Evolutionary conservation across 768 basidiomycete species (phyloP), one percentile per base, ranked within the genome.

Genomic region (Tylopilus sp.): DNA sequence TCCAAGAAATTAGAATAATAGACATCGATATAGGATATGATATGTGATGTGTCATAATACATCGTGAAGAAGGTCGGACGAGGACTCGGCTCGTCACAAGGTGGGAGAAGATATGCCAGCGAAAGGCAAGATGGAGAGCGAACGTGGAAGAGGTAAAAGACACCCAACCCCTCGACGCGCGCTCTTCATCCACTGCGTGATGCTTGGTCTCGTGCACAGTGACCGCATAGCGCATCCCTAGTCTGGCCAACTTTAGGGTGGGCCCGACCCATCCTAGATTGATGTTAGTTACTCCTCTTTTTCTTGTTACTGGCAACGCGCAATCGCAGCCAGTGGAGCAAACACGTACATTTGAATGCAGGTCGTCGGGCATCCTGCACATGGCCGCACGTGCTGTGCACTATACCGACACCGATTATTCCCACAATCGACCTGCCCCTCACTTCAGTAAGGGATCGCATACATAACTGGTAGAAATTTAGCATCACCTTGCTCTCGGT

Each of bases 351-450:
- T 68, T 60, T 76, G 75, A 22, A 25, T 53, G 55, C 77, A 79
- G 6, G 70, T 75, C 42, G 66, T 48, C 20, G 69, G 4, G 44
- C 77, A 79, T 15, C 58, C 66, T 10, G 52, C 33, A 55, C 77
- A 76, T 7, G 67, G 58, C 10, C 61, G 46, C 23, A 48, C 45
- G 53, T 79, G 78, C 9, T 48, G 40, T 6, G 63, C 50, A 48
- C 77, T 79, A 52, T 79, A 79, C 44, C 76, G 73, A 55, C 78
- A 79, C 40, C 52, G 59, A 52, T 52, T 51, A 39, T 67, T 67
- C 26, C 61, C 55, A 48, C 78, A 79, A 55, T 79, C 77, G 48
- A 77, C 66, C 77, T 79, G 25, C 36, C 7, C 22, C 35, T 8
- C 53, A 23, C 6, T 31, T 52, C 23, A 52, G 46, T 21, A 6